Evolutionary conservation across 352 stramenopile genomes (phyloP), one percentile per base, ranked within the genome.

Genomic region (Phytophthora uliginosa): DNA sequence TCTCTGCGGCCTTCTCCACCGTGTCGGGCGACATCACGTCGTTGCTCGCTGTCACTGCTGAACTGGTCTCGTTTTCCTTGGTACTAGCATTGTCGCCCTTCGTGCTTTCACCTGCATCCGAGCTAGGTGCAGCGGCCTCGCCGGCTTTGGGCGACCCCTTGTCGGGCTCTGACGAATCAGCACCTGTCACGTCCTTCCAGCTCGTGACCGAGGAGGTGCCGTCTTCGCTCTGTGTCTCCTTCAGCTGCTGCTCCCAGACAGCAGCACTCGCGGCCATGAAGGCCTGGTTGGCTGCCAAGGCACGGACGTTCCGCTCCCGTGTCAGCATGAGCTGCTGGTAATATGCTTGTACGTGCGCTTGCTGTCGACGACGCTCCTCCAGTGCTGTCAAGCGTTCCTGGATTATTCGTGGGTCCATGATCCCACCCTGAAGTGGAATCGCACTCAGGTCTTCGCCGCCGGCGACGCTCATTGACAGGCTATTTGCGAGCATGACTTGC

Each of bases 331-430:
- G 42, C 48, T 89, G 84, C 10, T 85, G 69, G 50, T 85, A 87
- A 56, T 91, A 93, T 15, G 85, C 69, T 47, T 92, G 82, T 2
- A 85, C 60, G 18, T 89, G 83, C 34, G 83, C 74, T 74, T 83
- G 70, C 31, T 89, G 83, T 20, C 71, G 79, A 28, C 82, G 81
- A 42, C 88, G 83, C 34, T 87, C 66, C 61, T 93, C 85, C 2
- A 93, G 60, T 5, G 73, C 81, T 33, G 79, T 77, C 50, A 91
- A 62, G 15, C 85, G 80, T 24, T 85, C 76, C 24, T 93, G 85
- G 40, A 93, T 90, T 47, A 90, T 76, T 9, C 84, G 81, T 48
- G 84, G 77, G 59, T 93, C 85, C 50, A 91, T 86, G 36, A 92
- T 83, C 0, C 80, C 84, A 9, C 73, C 80, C 33, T 86, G 73